These are phyloP conservation scores for Zygosaccharomyces siamensis DNA, from an alignment of 805 yeast genomes.

Conservation along the genomic window DNA sequence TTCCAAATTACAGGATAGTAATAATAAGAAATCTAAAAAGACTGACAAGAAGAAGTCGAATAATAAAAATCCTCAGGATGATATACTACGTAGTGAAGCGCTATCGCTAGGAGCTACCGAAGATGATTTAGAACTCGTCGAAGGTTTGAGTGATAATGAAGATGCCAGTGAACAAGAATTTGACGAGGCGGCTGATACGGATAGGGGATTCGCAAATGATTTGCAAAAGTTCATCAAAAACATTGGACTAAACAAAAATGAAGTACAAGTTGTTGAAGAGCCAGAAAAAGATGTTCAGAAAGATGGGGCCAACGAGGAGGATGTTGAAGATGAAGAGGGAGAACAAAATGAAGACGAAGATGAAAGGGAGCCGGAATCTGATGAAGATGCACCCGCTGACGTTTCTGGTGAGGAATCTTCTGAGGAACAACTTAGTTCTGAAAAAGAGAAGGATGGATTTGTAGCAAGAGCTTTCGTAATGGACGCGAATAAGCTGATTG, in stretches of 20 bases:
- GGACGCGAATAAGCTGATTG: conserved; percentile 47
- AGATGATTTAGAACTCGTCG: conserved; percentile 65
- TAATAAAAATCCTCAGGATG: conserved; percentile 25
- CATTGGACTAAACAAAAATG: conserved; percentile 51
- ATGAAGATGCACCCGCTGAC: conserved; percentile 14
- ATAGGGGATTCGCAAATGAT: conserved; percentile 47
- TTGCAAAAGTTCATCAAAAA: conserved; percentile 57
- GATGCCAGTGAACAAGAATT: conserved; percentile 40
- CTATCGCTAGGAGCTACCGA: conserved; percentile 80
- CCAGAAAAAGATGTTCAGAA: conserved; percentile 34
- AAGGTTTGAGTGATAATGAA: conserved; percentile 49
- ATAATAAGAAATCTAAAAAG: conserved; percentile 21
- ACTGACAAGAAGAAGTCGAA: conserved; percentile 25
- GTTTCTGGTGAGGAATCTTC: conserved; percentile 23
- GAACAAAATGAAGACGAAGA: conserved; percentile 24
- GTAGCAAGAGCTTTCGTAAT: conserved; percentile 40
- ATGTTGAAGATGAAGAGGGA: conserved; percentile 35
- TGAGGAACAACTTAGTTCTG: conserved; percentile 15
- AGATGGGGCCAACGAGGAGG: conserved; percentile 36
- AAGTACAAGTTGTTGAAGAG: conserved; percentile 35
- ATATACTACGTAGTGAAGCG: conserved; percentile 61
- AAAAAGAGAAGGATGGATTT: conserved; percentile 30
- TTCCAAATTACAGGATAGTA: conserved; percentile 41
- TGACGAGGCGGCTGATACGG: conserved; percentile 37
- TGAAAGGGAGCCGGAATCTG: conserved; percentile 23